phyloP scores from a whole-genome alignment of 768 basidiomycete species.

The Cubamyces lactineus region DNA sequence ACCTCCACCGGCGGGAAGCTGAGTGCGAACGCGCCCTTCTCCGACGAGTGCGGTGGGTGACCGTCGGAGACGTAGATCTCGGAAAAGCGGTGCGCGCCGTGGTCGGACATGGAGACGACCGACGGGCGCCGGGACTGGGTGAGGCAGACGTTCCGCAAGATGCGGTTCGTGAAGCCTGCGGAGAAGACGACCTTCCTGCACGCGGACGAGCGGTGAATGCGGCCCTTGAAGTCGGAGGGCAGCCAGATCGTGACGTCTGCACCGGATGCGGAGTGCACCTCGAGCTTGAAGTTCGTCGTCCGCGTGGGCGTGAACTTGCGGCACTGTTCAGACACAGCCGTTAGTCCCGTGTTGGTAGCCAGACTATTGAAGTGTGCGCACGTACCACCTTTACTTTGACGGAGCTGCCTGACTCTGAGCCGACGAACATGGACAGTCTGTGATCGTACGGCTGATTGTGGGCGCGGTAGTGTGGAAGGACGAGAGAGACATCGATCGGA shows the following conservation, averaged over 20 bases:
- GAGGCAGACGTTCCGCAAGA: slow-evolving; percentile 42
- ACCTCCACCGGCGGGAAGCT: slow-evolving; percentile 24
- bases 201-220: slow-evolving; percentile 49
- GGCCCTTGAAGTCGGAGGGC: slow-evolving; percentile 78
- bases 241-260: slow-evolving; percentile 78
- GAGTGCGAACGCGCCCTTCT: slow-evolving; percentile 19
- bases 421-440: slow-evolving; percentile 71
- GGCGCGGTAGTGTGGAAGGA: slow-evolving; percentile 79
- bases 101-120: slow-evolving; percentile 28
- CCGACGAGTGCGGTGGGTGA: slow-evolving; percentile 15
- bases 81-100: slow-evolving; percentile 23
- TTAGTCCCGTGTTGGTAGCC: not conserved
- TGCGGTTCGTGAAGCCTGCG: slow-evolving; percentile 72
- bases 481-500: slow-evolving; percentile 66
- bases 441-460: slow-evolving; percentile 71
- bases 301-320: slow-evolving; percentile 36
- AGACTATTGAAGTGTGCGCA: slow-evolving; percentile 23
- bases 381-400: slow-evolving; percentile 77
- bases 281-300: slow-evolving; percentile 48
- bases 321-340: slow-evolving; percentile 25
- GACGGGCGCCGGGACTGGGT: slow-evolving; percentile 34
- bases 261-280: slow-evolving; percentile 56
- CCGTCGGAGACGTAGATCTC: slow-evolving; percentile 32
- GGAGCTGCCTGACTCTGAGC: slow-evolving; percentile 47
- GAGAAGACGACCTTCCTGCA: slow-evolving; percentile 56